Percentiles rank a stretch among this genome's conserved stretches.
Evolutionary conservation across 1,284 basidiomycete genomes (phyloP).

Genomic region (Sparassis latifolia): DNA sequence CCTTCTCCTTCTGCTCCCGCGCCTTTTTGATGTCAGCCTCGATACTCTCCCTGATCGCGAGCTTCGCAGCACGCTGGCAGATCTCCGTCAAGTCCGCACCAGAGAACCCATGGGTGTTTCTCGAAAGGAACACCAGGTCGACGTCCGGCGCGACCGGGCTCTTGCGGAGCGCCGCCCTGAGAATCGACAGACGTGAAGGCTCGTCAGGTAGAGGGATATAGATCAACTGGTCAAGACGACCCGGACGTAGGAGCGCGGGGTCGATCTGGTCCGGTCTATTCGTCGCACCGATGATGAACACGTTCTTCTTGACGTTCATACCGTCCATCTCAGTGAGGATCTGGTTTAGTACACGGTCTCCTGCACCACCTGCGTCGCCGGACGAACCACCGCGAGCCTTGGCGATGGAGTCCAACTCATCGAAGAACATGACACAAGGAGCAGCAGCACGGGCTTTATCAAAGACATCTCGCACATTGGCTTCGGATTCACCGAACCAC

Average conservation of each 20-base stretch:
- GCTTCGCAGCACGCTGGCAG: constrained; percentile 95
- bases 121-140: constrained; percentile 84
- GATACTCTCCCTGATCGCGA: constrained; percentile 93
- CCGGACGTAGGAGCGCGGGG: constrained; percentile 92
- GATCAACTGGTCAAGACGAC: constrained; percentile 94
- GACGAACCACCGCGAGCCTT: constrained; percentile 84
- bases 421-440: constrained; percentile 99
- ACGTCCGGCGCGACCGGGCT: constrained; percentile 87
- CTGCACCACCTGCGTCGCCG: constrained; percentile 91
- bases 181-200: constrained; percentile 84
- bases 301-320: constrained; percentile 99
- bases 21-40: constrained; percentile 84
- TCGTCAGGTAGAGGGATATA: constrained; percentile 96
- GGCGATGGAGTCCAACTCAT: constrained; percentile 98
- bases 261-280: constrained; percentile 99
- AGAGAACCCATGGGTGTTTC: constrained; percentile 96
- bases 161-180: constrained; percentile 89
- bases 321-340: constrained; percentile 99
- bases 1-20: constrained; percentile 79
- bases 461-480: constrained; percentile 98
- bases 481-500: constrained; percentile 99
- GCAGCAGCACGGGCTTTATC: constrained; percentile 99
- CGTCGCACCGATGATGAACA: constrained; percentile 98
- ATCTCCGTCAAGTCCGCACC: constrained; percentile 99
- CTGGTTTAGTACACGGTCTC: constrained; percentile 96